Evolutionary conservation across 495 filamentous ascomycete species (phyloP).

Genomic region (Viridothelium virens): DNA sequence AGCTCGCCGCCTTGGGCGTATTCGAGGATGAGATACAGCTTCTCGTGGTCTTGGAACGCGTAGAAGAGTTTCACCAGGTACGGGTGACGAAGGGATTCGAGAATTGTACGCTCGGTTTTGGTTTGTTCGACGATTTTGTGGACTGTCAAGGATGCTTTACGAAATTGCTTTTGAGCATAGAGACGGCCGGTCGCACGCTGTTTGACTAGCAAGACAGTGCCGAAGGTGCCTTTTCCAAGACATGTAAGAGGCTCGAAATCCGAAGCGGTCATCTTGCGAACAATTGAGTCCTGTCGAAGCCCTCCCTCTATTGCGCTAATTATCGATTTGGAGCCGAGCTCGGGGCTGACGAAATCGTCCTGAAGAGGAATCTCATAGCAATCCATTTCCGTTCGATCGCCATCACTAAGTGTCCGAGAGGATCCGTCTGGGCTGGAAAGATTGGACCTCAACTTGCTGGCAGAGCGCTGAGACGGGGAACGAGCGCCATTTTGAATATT

Average conservation of each 20-base stretch:
- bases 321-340: conserved; percentile 40
- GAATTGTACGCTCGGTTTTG: conserved; percentile 86
- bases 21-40: conserved; percentile 94
- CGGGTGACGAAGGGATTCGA: conserved; percentile 90
- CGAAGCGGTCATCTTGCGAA: conserved; percentile 78
- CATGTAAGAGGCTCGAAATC: conserved; percentile 94
- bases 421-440: conserved; percentile 35
- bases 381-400: conserved; percentile 47
- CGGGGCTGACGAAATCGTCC: conserved; percentile 75
- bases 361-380: conserved; percentile 86
- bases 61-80: conserved; percentile 98
- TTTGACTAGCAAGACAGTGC: conserved; percentile 86
- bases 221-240: conserved; percentile 91
- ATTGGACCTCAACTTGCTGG: conserved; percentile 21
- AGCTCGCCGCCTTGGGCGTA: conserved; percentile 97
- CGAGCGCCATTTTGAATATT: conserved; percentile 33
- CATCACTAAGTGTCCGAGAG: conserved; percentile 40
- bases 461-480: conserved; percentile 11
- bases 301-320: conserved; percentile 40
- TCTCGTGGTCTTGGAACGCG: conserved; percentile 96
- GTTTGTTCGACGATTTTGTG: conserved; percentile 95
- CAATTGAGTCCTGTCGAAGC: conserved; percentile 23
- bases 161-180: conserved; percentile 97
- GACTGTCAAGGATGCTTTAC: conserved; percentile 85
- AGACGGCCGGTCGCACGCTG: conserved; percentile 78